These are phyloP conservation scores for Lathyrus oleraceus DNA, from an alignment of 306 rosid genomes.

Conservation along the genomic window DNA sequence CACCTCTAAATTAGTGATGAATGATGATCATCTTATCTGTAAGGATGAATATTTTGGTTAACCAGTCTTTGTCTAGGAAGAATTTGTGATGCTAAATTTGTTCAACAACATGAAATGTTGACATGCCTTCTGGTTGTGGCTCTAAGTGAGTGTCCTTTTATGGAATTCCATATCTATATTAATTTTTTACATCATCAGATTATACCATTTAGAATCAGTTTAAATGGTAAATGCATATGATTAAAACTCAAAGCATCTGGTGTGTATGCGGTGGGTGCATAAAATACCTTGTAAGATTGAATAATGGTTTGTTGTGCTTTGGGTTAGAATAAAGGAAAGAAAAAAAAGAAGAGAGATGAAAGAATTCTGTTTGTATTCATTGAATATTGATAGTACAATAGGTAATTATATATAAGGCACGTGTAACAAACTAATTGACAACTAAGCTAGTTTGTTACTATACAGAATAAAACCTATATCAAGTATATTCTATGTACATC, in stretches of 20 bases:
- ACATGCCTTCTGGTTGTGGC: neutral
- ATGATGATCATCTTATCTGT: neutral
- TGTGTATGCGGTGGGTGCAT: neutral
- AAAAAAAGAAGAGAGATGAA: no score
- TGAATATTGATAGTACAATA: no score
- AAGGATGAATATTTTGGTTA: neutral
- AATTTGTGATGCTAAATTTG: neutral
- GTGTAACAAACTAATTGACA: no score
- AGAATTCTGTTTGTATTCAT: no score
- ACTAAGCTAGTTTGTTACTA: no score
- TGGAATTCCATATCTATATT: neutral
- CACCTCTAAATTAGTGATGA: neutral
- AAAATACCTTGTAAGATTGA: neutral
- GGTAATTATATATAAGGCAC: no score
- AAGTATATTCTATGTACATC: no score
- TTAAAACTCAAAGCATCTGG: constrained; percentile 1
- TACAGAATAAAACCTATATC: no score
- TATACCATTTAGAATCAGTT: neutral
- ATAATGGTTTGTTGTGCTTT: constrained; percentile 25
- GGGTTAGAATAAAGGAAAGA: no score
- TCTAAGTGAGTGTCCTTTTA: neutral
- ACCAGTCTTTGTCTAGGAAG: neutral
- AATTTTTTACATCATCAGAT: neutral
- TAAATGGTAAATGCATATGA: constrained; percentile 9
- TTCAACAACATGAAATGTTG: neutral